Evolutionary conservation across 2,329 filamentous ascomycete genomes (phyloP).

Genomic region (Alternaria infectoria): DNA sequence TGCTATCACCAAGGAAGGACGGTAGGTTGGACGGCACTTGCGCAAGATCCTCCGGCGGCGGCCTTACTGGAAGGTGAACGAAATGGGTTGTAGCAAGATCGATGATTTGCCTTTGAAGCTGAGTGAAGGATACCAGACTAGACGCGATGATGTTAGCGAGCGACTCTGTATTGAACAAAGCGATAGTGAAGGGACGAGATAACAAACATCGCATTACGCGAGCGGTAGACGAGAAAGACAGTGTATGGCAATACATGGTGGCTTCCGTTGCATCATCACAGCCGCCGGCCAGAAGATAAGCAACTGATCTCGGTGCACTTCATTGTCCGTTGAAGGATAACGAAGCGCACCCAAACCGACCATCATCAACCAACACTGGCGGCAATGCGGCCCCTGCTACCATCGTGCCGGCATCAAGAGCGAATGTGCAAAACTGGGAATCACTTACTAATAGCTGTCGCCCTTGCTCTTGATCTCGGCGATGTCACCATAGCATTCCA

Average conservation of each 20-base stretch:
- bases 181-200: background rate
- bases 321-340: conserved; percentile 11
- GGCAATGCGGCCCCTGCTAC: background rate
- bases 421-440: conserved; percentile 27
- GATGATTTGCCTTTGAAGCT: conserved; percentile 59
- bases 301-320: conserved; percentile 15
- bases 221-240: conserved; percentile 12
- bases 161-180: background rate
- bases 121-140: conserved; percentile 60
- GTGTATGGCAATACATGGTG: conserved; percentile 15
- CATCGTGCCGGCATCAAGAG: conserved; percentile 12
- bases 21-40: conserved; percentile 61
- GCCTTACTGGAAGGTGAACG: conserved; percentile 58
- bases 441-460: conserved; percentile 54
- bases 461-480: conserved; percentile 53
- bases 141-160: conserved; percentile 6
- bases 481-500: conserved; percentile 51
- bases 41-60: conserved; percentile 57
- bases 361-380: background rate
- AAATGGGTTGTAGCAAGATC: conserved; percentile 61
- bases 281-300: conserved; percentile 12
- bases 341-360: conserved; percentile 1
- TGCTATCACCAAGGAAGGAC: conserved; percentile 61
- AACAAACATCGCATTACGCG: conserved; percentile 10
- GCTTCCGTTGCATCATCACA: conserved; percentile 10